Conservation (phyloP, 106 monocot species). For the Dendrobium officinale region DNA sequence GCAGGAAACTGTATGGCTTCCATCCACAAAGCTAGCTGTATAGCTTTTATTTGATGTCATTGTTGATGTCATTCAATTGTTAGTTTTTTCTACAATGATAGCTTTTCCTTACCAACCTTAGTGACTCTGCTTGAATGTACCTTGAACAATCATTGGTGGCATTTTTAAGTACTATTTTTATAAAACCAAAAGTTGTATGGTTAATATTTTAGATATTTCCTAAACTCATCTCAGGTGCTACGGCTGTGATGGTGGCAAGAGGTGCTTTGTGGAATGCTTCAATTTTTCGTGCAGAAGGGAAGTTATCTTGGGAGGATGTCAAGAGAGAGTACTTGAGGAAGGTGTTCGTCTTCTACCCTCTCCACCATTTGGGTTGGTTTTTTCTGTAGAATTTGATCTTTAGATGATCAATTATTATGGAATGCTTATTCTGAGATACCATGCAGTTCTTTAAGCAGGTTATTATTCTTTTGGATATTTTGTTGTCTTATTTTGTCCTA, state of each 20-base stretch:
- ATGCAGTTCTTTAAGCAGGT: neutral
- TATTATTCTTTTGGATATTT: neutral
- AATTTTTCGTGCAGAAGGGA: slow-evolving; percentile 61
- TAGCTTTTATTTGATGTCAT: neutral
- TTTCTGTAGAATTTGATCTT: neutral
- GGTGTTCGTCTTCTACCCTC: slow-evolving; percentile 26
- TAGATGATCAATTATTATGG: neutral
- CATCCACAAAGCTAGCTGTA: neutral
- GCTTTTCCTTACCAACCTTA: neutral
- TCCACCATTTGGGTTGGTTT: neutral
- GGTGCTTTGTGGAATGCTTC: slow-evolving; percentile 99
- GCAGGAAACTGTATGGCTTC: neutral
- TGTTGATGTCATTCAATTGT: neutral
- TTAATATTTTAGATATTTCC: neutral
- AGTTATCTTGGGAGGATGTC: slow-evolving; percentile 72
- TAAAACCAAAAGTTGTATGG: neutral
- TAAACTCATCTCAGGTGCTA: slow-evolving; percentile 48
- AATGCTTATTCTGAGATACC: neutral
- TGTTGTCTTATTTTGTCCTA: neutral
- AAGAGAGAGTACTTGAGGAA: slow-evolving; percentile 89
- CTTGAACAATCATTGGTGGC: neutral
- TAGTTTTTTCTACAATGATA: neutral
- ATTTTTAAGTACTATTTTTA: neutral
- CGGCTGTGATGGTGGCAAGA: slow-evolving; percentile 94
- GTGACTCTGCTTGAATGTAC: neutral